These are phyloP conservation scores for Rhizopus sp. DNA, from an alignment of 371 early-diverging fungal species.

Conservation along the genomic window DNA sequence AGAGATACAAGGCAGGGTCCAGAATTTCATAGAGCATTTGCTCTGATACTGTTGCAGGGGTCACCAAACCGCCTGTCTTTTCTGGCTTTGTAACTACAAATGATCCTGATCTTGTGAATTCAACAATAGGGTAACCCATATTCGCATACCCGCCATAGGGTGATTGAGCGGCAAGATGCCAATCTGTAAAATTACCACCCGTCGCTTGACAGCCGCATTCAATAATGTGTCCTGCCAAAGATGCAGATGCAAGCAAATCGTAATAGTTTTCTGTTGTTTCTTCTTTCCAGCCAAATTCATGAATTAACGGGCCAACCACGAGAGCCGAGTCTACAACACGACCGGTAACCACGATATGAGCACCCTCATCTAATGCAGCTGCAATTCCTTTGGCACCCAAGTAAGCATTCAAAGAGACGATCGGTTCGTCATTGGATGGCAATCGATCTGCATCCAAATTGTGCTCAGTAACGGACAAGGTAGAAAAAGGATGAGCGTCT, in stretches of 20 bases:
- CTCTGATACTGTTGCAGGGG: constrained; percentile 66
- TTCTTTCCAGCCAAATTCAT: constrained; percentile 28
- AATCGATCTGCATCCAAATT: constrained; percentile 51
- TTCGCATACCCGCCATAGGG: constrained; percentile 66
- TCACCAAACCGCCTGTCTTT: constrained; percentile 71
- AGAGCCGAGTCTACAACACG: constrained; percentile 75
- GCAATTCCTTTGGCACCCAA: constrained; percentile 63
- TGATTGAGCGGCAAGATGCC: constrained; percentile 62
- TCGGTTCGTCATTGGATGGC: constrained; percentile 52
- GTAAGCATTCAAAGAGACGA: constrained; percentile 68
- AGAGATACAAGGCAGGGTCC: constrained; percentile 69
- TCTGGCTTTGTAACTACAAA: constrained; percentile 73
- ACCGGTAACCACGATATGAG: constrained; percentile 74
- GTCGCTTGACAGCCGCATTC: constrained; percentile 81
- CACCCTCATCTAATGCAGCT: constrained; percentile 62
- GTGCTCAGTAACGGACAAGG: constrained; percentile 42
- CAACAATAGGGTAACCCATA: constrained; percentile 78
- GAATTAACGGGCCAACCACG: constrained; percentile 29
- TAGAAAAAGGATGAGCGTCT: constrained; percentile 54
- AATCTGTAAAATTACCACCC: constrained; percentile 80
- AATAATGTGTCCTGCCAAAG: constrained; percentile 75
- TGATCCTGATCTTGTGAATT: constrained; percentile 58
- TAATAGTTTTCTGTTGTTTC: constrained; percentile 40
- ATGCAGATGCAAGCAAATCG: constrained; percentile 69
- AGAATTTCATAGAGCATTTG: constrained; percentile 75